Percentiles rank a stretch among this genome's conserved stretches.
Evolutionary conservation across 75 land plant genomes (phyloP).

Genomic region (Pinus tabuliformis): DNA sequence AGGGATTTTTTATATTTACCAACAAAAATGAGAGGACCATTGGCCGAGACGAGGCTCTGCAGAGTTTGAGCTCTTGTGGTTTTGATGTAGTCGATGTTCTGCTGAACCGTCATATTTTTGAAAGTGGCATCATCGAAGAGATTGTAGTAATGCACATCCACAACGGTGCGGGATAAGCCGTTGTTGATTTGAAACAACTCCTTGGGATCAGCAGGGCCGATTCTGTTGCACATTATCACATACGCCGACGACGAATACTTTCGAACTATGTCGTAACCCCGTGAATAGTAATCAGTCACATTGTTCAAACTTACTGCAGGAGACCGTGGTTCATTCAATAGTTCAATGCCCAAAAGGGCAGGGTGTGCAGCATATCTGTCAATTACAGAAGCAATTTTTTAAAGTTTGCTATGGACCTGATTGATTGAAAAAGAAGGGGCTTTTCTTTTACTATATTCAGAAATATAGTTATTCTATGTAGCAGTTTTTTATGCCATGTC

Average conservation of each 20-base stretch:
- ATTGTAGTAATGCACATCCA: slow-evolving; percentile 83
- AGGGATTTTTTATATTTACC: slow-evolving; percentile 35
- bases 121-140: slow-evolving; percentile 30
- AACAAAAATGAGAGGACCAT: slow-evolving; percentile 55
- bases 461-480: background rate
- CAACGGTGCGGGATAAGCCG: slow-evolving; percentile 24
- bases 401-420: too few species aligned
- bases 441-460: background rate
- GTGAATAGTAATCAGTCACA: slow-evolving; percentile 19
- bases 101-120: slow-evolving; percentile 41
- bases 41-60: slow-evolving; percentile 14
- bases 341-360: slow-evolving; percentile 30
- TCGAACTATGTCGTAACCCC: slow-evolving; percentile 27
- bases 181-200: slow-evolving; percentile 46
- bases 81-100: slow-evolving; percentile 59
- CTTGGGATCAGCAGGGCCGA: slow-evolving; percentile 26
- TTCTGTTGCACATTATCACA: slow-evolving; percentile 52
- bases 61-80: slow-evolving; percentile 25
- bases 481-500: too few species aligned
- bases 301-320: slow-evolving; percentile 10
- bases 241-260: slow-evolving; percentile 41
- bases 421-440: too few species aligned
- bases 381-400: background rate
- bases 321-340: slow-evolving; percentile 27
- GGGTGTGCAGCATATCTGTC: slow-evolving; percentile 22